A percentile compares a stretch with the other conserved stretches of the same genome.
Evolutionary conservation across 179 eudicot species (phyloP).

Genomic region (Drosera spatulata): DNA sequence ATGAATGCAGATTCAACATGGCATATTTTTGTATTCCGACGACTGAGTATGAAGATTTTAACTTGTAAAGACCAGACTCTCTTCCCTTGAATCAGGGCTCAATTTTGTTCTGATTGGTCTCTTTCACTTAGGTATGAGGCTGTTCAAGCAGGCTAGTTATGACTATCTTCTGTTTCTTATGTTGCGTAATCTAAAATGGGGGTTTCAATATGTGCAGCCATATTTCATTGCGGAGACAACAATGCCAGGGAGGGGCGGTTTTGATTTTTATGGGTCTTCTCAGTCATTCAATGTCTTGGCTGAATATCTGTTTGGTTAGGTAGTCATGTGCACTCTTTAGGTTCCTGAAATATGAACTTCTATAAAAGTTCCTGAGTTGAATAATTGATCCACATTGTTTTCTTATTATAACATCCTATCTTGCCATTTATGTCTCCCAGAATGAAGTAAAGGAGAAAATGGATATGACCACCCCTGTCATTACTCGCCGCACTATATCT

Average conservation of each 20-base stretch:
- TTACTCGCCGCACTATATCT: constrained; percentile 48
- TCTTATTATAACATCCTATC: constrained; percentile 3
- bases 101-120: no score
- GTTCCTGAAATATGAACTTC: not conserved
- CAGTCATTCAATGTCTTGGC: constrained; percentile 87
- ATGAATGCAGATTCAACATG: no score
- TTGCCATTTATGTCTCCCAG: constrained; percentile 18
- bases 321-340: constrained; percentile 16
- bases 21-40: no score
- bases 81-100: no score
- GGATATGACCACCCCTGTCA: constrained; percentile 99
- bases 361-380: not conserved
- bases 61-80: no score
- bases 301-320: constrained; percentile 98
- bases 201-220: constrained; percentile 33
- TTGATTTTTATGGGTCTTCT: constrained; percentile 83
- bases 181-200: not conserved
- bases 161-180: not conserved
- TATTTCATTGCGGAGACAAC: constrained; percentile 84
- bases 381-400: no score
- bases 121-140: no score
- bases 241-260: constrained; percentile 87
- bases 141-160: no score
- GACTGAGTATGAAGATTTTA: no score
- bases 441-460: constrained; percentile 61